Evolutionary conservation across 139 green algal species (phyloP).

Genomic region (Tetradesmus obliquus): DNA sequence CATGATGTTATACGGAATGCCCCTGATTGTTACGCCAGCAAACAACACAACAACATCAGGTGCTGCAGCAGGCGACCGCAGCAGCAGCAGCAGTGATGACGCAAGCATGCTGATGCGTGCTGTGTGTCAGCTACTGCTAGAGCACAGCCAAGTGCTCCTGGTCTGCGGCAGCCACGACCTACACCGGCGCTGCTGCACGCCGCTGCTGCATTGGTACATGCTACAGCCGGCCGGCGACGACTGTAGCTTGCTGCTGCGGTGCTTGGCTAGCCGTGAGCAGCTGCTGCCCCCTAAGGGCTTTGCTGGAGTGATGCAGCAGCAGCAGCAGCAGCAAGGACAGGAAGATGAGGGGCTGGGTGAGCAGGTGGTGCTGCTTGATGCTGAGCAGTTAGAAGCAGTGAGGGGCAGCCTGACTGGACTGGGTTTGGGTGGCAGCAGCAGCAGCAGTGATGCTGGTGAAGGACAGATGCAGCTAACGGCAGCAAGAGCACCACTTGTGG

Average conservation of each 20-base stretch:
- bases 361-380: slow-evolving; percentile 36
- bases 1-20: slow-evolving; percentile 42
- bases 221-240: slow-evolving; percentile 26
- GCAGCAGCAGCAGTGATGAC: slow-evolving; percentile 10
- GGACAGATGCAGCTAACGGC: not conserved
- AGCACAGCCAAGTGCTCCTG: slow-evolving; percentile 24
- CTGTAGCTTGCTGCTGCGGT: slow-evolving; percentile 15
- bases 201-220: slow-evolving; percentile 34
- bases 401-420: not conserved
- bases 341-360: not conserved
- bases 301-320: not conserved
- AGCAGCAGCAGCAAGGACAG: not conserved
- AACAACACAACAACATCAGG: not conserved
- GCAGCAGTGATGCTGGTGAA: not conserved
- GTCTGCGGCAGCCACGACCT: not conserved
- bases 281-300: not conserved
- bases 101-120: slow-evolving; percentile 10
- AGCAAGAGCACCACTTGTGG: not conserved
- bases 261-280: not conserved
- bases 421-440: not conserved
- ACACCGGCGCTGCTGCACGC: not conserved
- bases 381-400: slow-evolving; percentile 18
- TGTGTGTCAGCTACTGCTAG: slow-evolving; percentile 15
- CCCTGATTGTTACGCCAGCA: not conserved
- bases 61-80: not conserved